These are phyloP conservation scores for Colletotrichum agaves DNA, from an alignment of 2,329 filamentous ascomycete species.

Conservation along the genomic window DNA sequence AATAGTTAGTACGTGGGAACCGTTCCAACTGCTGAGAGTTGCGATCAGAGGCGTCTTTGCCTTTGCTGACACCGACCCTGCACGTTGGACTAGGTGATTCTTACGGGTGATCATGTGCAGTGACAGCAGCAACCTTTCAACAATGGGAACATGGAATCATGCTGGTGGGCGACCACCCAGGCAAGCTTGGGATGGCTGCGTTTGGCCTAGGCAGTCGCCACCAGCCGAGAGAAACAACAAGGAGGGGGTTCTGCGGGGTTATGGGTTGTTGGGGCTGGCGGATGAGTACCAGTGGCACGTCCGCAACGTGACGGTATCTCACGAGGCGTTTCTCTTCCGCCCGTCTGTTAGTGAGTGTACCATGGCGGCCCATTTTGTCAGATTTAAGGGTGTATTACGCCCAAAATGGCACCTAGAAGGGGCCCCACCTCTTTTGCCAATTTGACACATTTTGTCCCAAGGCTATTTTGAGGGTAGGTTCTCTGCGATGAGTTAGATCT, in stretches of 20 bases:
- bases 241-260: slow-evolving; percentile 20
- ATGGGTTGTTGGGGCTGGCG: slow-evolving; percentile 11
- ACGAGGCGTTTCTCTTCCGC: slow-evolving; percentile 10
- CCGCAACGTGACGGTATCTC: not conserved
- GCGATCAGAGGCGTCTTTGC: not conserved
- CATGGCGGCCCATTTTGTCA: slow-evolving; percentile 15
- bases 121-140: not conserved
- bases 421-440: too few species aligned
- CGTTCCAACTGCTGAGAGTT: slow-evolving; percentile 16
- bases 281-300: slow-evolving; percentile 11
- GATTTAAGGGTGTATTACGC: too few species aligned
- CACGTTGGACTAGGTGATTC: not conserved
- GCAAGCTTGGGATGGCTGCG: slow-evolving; percentile 2
- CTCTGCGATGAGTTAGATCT: not conserved
- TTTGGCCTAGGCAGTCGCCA: slow-evolving; percentile 29
- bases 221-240: slow-evolving; percentile 6
- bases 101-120: not conserved
- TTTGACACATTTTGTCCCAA: slow-evolving; percentile 5
- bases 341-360: not conserved
- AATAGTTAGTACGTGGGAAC: not conserved
- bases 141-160: not conserved
- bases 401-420: too few species aligned
- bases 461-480: not conserved
- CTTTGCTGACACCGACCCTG: not conserved
- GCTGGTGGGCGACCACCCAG: not conserved